phyloP scores from a whole-genome alignment of 2,329 filamentous ascomycete genomes.

The Colletotrichum neosansevieriae region DNA sequence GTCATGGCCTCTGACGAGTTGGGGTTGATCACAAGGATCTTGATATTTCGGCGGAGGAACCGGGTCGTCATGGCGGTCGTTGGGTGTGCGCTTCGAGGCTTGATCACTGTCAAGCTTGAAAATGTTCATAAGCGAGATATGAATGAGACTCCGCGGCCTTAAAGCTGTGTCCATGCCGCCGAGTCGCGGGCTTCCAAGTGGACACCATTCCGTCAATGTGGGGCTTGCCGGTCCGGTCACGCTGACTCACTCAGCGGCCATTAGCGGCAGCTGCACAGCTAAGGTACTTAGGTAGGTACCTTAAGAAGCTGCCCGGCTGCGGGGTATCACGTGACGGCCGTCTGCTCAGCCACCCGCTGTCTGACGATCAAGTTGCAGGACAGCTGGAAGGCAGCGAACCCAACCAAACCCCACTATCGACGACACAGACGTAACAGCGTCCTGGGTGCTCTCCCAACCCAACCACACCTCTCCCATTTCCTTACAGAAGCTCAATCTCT shows the following conservation, averaged over 20 bases:
- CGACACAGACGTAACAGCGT: slow-evolving; percentile 41
- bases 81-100: no score
- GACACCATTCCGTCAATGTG: slow-evolving; percentile 19
- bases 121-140: background rate
- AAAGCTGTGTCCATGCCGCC: slow-evolving; percentile 9
- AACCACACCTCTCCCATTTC: slow-evolving; percentile 40
- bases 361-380: slow-evolving; percentile 36
- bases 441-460: slow-evolving; percentile 36
- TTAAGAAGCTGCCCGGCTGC: slow-evolving; percentile 40
- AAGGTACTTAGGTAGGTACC: no score
- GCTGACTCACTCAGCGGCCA: slow-evolving; percentile 4
- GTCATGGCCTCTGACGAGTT: slow-evolving; percentile 84
- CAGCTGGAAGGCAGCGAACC: slow-evolving; percentile 33
- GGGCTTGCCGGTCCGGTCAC: slow-evolving; percentile 19
- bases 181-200: slow-evolving; percentile 10
- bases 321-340: slow-evolving; percentile 53
- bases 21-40: slow-evolving; percentile 81
- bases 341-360: slow-evolving; percentile 36
- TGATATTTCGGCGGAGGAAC: slow-evolving; percentile 50
- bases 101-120: background rate
- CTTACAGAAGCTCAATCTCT: slow-evolving; percentile 45
- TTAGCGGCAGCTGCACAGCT: background rate
- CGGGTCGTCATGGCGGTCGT: slow-evolving; percentile 45
- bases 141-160: background rate
- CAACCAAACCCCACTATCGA: slow-evolving; percentile 40